Evolutionary conservation across 2,329 filamentous ascomycete genomes (phyloP).

Genomic region (Rhinocladiella similis): DNA sequence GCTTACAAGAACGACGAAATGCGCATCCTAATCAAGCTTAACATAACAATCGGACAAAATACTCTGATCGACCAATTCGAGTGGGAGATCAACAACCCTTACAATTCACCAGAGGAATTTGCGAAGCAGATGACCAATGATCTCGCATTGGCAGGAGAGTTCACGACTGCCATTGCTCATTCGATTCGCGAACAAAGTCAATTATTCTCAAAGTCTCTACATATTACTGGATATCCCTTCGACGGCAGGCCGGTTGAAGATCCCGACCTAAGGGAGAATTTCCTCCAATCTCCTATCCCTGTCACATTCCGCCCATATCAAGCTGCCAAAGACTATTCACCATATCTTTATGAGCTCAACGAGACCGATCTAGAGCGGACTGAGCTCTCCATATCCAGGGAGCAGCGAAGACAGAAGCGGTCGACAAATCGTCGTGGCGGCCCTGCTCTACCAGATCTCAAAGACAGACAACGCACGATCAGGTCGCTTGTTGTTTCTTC

Average conservation of each 20-base stretch:
- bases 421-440: conserved; percentile 92
- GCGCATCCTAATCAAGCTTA: conserved; percentile 91
- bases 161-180: conserved; percentile 95
- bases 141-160: conserved; percentile 88
- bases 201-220: conserved; percentile 89
- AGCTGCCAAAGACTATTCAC: conserved; percentile 89
- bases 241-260: conserved; percentile 93
- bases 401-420: conserved; percentile 91
- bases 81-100: conserved; percentile 96
- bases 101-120: conserved; percentile 94
- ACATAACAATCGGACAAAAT: conserved; percentile 94
- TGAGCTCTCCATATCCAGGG: conserved; percentile 88
- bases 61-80: conserved; percentile 97
- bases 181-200: conserved; percentile 96
- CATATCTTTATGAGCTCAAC: conserved; percentile 90
- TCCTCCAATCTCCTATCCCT: conserved; percentile 79
- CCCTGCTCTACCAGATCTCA: conserved; percentile 90
- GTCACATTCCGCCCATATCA: conserved; percentile 87
- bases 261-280: conserved; percentile 79
- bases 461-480: conserved; percentile 90
- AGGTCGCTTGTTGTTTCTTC: conserved; percentile 89
- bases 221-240: conserved; percentile 90
- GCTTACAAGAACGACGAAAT: conserved; percentile 99
- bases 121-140: conserved; percentile 86
- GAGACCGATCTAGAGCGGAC: conserved; percentile 87